Evolutionary conservation across 805 yeast species (phyloP).

Genomic region (Starmerella potacharoeniae): DNA sequence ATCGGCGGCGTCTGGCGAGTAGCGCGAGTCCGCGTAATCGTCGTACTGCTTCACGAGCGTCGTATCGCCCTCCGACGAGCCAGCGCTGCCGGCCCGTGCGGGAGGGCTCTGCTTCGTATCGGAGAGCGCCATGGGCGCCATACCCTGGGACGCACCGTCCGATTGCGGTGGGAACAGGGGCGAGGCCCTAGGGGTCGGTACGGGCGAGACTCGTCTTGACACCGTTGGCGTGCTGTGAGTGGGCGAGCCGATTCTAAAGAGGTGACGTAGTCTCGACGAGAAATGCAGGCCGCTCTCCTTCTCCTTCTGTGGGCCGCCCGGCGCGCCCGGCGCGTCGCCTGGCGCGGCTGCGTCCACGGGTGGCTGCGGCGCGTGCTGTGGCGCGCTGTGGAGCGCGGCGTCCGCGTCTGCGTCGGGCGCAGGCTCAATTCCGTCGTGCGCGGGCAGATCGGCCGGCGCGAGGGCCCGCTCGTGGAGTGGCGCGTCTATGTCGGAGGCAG

Average conservation of each 20-base stretch:
- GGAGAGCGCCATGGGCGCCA: background rate
- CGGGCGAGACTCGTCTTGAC: background rate
- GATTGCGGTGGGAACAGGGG: background rate
- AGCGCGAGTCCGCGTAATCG: background rate
- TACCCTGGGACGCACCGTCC: background rate
- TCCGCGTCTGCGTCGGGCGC: background rate
- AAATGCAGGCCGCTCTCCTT: constrained; percentile 1
- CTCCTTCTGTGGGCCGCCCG: background rate
- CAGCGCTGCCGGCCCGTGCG: background rate
- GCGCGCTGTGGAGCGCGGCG: background rate
- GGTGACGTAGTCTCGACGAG: background rate
- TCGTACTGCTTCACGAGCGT: background rate
- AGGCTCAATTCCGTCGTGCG: background rate
- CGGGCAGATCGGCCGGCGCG: background rate
- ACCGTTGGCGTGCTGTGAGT: background rate
- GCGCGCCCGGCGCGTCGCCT: background rate
- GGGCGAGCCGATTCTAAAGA: background rate
- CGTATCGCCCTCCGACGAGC: background rate
- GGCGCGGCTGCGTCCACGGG: background rate
- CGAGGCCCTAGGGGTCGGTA: background rate
- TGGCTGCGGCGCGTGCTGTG: background rate
- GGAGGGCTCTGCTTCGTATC: background rate
- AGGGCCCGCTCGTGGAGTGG: background rate
- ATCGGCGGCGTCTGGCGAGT: background rate
- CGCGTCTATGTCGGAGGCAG: background rate